Percentiles rank a stretch among this genome's conserved stretches.
These are phyloP conservation scores for Aspergillus haitiensis DNA, from an alignment of 495 filamentous ascomycete species.

Conservation along the genomic window DNA sequence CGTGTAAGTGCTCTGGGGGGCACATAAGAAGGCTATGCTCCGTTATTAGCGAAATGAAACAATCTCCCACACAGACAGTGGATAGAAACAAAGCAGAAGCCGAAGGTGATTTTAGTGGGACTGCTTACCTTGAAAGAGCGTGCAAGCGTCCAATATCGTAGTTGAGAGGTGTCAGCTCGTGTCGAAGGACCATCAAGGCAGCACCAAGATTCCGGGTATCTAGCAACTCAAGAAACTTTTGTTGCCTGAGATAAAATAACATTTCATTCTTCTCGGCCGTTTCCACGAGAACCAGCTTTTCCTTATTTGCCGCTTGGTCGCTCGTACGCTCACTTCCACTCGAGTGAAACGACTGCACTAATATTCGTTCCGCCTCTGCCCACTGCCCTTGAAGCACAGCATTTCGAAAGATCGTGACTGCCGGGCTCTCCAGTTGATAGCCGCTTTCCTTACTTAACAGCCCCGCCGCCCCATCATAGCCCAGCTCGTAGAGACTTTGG, in stretches of 20 bases:
- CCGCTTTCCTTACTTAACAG: constrained; percentile 79
- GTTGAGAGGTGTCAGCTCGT: constrained; percentile 85
- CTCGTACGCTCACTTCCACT: constrained; percentile 50
- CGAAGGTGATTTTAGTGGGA: neutral
- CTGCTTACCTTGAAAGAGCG: constrained; percentile 71
- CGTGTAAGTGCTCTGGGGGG: constrained; percentile 72
- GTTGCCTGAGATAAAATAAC: constrained; percentile 80
- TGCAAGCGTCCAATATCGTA: constrained; percentile 75
- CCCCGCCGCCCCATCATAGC: constrained; percentile 74
- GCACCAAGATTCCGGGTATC: constrained; percentile 69
- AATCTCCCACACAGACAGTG: too few species aligned
- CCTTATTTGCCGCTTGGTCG: constrained; percentile 31
- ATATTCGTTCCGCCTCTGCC: constrained; percentile 76
- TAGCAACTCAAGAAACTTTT: constrained; percentile 92
- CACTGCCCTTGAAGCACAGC: constrained; percentile 83
- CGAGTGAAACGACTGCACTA: constrained; percentile 60
- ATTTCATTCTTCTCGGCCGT: constrained; percentile 60
- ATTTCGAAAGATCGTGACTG: constrained; percentile 78
- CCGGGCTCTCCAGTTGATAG: constrained; percentile 80
- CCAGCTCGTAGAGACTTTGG: constrained; percentile 84
- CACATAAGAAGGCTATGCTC: constrained; percentile 78
- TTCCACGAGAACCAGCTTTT: constrained; percentile 53
- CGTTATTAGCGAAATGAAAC: neutral
- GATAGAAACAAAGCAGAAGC: too few species aligned
- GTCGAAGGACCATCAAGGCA: constrained; percentile 78